Conservation (phyloP, 257 asterid genomes). For the Plectranthus barbatus region DNA sequence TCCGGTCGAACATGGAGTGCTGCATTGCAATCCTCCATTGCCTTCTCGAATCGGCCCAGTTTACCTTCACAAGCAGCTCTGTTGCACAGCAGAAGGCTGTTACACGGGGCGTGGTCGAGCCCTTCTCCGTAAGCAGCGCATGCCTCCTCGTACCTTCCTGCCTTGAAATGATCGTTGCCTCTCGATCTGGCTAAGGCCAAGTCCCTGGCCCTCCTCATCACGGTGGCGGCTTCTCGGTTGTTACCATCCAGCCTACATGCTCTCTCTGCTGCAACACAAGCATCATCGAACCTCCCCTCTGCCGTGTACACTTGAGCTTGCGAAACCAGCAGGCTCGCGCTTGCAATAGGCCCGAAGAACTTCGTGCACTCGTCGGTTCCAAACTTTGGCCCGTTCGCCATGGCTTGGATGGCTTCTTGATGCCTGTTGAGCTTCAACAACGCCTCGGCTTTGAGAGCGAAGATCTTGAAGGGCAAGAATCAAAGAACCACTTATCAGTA, state of each 20-base stretch:
- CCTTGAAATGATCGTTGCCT: constrained; percentile 58
- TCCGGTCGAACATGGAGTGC: constrained; percentile 50
- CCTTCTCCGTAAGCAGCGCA: constrained; percentile 68
- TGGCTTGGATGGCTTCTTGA: constrained; percentile 67
- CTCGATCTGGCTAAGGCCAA: constrained; percentile 44
- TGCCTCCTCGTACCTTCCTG: constrained; percentile 53
- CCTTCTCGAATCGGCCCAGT: constrained; percentile 54
- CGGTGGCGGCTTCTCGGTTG: constrained; percentile 43
- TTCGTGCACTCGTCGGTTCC: constrained; percentile 49
- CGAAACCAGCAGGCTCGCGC: constrained; percentile 34
- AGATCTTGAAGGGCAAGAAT: too few species aligned
- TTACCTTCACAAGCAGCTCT: constrained; percentile 72
- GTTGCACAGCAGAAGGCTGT: constrained; percentile 59
- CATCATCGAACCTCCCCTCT: constrained; percentile 78
- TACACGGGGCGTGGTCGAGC: constrained; percentile 45
- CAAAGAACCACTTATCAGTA: too few species aligned
- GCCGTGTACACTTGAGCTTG: constrained; percentile 64
- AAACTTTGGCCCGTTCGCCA: constrained; percentile 47
- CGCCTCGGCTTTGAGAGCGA: constrained; percentile 70
- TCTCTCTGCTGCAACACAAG: constrained; percentile 44
- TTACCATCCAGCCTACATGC: constrained; percentile 46
- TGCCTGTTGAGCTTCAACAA: constrained; percentile 54
- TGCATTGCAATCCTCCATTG: constrained; percentile 61
- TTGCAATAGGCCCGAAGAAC: constrained; percentile 59
- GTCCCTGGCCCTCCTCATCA: constrained; percentile 37